These are phyloP conservation scores for Ramalina intermedia DNA, from an alignment of 495 filamentous ascomycete species.

Conservation along the genomic window DNA sequence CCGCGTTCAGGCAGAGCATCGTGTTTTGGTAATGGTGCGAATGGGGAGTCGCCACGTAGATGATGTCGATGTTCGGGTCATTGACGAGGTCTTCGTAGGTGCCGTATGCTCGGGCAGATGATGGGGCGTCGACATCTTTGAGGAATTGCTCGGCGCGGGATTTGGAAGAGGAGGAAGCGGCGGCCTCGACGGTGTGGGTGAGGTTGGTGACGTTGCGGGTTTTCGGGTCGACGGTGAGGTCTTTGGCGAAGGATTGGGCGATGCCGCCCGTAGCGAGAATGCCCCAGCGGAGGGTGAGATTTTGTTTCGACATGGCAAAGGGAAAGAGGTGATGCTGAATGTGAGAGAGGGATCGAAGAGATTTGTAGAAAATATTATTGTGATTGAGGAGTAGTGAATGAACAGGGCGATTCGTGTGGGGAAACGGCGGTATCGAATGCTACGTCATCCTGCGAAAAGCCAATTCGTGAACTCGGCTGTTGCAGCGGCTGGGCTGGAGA, in stretches of 20 bases:
- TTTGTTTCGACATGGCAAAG: not conserved
- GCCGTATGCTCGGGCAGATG: slow-evolving; percentile 57
- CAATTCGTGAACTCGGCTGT: too few relatives aligned
- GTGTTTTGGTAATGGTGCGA: slow-evolving; percentile 91
- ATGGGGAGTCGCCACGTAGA: slow-evolving; percentile 91
- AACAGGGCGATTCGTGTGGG: too few relatives aligned
- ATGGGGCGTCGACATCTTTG: slow-evolving; percentile 44
- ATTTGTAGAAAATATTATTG: too few relatives aligned
- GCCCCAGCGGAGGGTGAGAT: slow-evolving; percentile 51
- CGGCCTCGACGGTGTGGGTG: slow-evolving; percentile 64
- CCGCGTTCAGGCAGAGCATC: slow-evolving; percentile 64
- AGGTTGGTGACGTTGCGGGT: slow-evolving; percentile 59
- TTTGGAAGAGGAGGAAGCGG: slow-evolving; percentile 62
- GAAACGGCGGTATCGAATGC: too few relatives aligned
- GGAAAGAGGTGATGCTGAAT: not conserved
- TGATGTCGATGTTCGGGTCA: slow-evolving; percentile 66
- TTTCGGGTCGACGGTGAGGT: slow-evolving; percentile 66
- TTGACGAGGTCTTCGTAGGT: slow-evolving; percentile 66
- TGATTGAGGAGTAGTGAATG: too few relatives aligned
- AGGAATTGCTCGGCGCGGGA: slow-evolving; percentile 61
- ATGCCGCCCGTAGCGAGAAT: slow-evolving; percentile 77
- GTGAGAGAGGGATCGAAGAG: too few relatives aligned
- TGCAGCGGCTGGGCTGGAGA: too few relatives aligned
- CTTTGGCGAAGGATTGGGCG: slow-evolving; percentile 64
- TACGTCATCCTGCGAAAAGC: too few relatives aligned